Evolutionary conservation across 1,284 basidiomycete genomes (phyloP).

Genomic region (Ceratobasidium sp.): DNA sequence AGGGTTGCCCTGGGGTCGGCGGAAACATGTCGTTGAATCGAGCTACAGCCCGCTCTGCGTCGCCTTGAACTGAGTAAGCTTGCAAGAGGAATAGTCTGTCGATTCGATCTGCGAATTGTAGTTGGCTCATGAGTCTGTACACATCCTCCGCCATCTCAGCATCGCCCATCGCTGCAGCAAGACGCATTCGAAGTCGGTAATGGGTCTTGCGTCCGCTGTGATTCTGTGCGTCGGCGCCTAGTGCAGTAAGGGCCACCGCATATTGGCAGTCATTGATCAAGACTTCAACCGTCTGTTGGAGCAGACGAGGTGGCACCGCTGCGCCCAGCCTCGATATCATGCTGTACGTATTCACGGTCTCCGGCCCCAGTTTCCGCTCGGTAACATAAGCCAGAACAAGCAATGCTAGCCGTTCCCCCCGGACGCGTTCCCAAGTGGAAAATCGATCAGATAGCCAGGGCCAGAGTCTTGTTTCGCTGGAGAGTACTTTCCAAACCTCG

Average conservation of each 20-base stretch:
- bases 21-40: slow-evolving; percentile 69
- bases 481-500: slow-evolving; percentile 20
- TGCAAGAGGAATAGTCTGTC: slow-evolving; percentile 64
- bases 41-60: slow-evolving; percentile 57
- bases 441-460: slow-evolving; percentile 35
- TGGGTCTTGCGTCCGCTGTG: slow-evolving; percentile 21
- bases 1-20: slow-evolving; percentile 11
- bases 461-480: slow-evolving; percentile 18
- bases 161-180: slow-evolving; percentile 42
- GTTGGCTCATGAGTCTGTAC: slow-evolving; percentile 39
- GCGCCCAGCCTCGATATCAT: slow-evolving; percentile 28
- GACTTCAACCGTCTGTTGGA: not conserved
- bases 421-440: slow-evolving; percentile 16
- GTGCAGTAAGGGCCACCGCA: slow-evolving; percentile 14
- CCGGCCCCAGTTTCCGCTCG: slow-evolving; percentile 8
- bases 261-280: slow-evolving; percentile 25
- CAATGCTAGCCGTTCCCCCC: slow-evolving; percentile 27
- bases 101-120: slow-evolving; percentile 27
- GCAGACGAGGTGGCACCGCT: slow-evolving; percentile 1
- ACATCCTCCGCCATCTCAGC: slow-evolving; percentile 21
- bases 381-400: slow-evolving; percentile 32
- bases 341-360: slow-evolving; percentile 20
- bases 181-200: slow-evolving; percentile 39
- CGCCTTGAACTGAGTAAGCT: slow-evolving; percentile 62
- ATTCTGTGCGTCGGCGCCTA: slow-evolving; percentile 22